Percentiles rank a stretch among this genome's conserved stretches.
Conservation (phyloP, 2,329 filamentous ascomycete genomes). For the Knoxdaviesia capensis region DNA sequence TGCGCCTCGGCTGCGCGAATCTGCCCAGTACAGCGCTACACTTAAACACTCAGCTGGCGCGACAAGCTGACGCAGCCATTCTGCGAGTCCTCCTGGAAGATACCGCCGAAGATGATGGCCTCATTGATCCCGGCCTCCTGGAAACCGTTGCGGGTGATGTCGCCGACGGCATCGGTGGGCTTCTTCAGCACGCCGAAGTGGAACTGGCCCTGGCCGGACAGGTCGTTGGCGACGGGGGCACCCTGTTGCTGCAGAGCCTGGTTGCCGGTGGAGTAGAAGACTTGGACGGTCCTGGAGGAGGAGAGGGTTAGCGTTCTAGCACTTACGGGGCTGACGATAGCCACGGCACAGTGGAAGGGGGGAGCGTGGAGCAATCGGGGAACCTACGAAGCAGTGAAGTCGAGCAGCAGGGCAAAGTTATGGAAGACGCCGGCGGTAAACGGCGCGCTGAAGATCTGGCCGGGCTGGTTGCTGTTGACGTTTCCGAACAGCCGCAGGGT, state of each 20-base stretch:
- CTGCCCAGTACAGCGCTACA: neutral
- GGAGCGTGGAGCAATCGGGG: neutral
- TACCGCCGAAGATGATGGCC: conserved; percentile 28
- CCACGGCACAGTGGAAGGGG: neutral
- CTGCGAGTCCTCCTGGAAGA: conserved; percentile 30
- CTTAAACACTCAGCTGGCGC: conserved; percentile 3
- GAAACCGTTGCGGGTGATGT: conserved; percentile 25
- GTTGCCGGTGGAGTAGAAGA: conserved; percentile 32
- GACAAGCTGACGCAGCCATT: conserved; percentile 17
- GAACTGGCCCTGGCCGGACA: conserved; percentile 18
- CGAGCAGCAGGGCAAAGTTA: conserved; percentile 38
- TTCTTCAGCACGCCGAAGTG: conserved; percentile 45
- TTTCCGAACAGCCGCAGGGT: conserved; percentile 25
- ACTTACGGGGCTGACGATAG: neutral
- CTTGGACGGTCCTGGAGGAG: conserved; percentile 25
- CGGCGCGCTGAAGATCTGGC: conserved; percentile 26
- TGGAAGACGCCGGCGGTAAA: conserved; percentile 33
- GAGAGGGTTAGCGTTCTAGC: neutral
- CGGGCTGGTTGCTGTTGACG: conserved; percentile 23
- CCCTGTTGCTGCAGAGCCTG: conserved; percentile 25
- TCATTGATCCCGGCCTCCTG: conserved; percentile 28
- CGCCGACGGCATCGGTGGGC: conserved; percentile 21
- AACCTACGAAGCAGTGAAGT: conserved; percentile 33
- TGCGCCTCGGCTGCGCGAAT: too few species aligned
- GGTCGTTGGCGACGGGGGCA: conserved; percentile 16